Conservation (phyloP, 257 asterid species). For the Misopates orontium region DNA sequence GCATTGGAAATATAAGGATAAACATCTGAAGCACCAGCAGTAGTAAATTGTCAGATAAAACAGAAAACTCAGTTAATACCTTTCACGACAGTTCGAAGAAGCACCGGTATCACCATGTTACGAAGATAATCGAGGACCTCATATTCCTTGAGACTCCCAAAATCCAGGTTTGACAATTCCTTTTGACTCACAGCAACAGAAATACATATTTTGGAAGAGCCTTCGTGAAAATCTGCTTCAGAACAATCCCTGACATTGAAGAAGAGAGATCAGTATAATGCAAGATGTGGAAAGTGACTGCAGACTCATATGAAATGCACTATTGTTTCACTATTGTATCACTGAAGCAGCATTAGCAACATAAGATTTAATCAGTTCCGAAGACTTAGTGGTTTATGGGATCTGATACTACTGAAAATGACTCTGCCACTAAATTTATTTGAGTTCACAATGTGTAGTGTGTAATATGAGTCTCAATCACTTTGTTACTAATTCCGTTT, state of each 20-base stretch:
- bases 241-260: constrained; percentile 59
- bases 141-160: constrained; percentile 23
- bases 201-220: constrained; percentile 50
- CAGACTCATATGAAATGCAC: not conserved
- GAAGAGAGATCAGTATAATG: constrained; percentile 31
- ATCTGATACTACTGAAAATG: constrained; percentile 12
- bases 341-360: constrained; percentile 9
- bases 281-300: constrained; percentile 2
- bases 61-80: constrained; percentile 44
- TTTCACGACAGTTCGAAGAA: constrained; percentile 76
- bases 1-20: not conserved
- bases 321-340: not conserved
- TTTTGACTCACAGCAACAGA: constrained; percentile 43
- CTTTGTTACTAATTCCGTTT: too few species aligned
- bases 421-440: constrained; percentile 9
- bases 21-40: constrained; percentile 10
- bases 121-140: constrained; percentile 50
- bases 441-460: not conserved
- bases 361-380: constrained; percentile 1
- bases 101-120: constrained; percentile 63
- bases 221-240: constrained; percentile 36
- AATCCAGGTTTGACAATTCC: constrained; percentile 33
- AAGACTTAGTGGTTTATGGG: constrained; percentile 10
- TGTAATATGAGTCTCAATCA: not conserved
- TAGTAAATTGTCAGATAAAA: constrained; percentile 12